Base-by-base conservation (phyloP, 345 rosid genomes). In the Angophora floribunda region DNA sequence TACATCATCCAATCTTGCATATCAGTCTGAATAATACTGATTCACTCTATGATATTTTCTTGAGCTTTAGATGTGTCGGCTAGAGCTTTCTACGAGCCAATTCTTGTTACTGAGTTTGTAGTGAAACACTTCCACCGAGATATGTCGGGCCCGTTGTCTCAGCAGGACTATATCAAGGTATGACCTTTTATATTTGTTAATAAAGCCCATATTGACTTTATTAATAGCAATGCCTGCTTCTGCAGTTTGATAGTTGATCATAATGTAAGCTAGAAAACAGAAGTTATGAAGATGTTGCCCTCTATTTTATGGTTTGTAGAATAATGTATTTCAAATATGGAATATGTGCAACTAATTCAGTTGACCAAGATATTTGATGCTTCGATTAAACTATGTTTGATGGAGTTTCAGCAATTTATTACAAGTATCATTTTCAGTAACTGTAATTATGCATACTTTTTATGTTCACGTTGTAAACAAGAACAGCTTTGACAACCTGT, bases 41-140 rank as follows among this genome's bases (percentile, higher is more conserved):
- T 63, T 51, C 57, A 22, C 51, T 51, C 53, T 7, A 36, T 7
- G 36, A 14, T 13, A 80, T 30, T 21, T 85, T 79, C 85, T 30
- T 1, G n/a, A 61, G 14, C 78, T 89, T 85, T 93, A 97, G 99
- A 96, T 87, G 92, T 96, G 8, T 95, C 98, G 2, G 98, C 99
- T 6, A 91, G 94, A 41, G 88, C 96, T 2, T 96, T 96, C 41
- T 96, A 94, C 84, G 98, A 96, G 89, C 93, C 98, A 1, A 82
- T 97, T 51, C 2, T 36, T 9, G 98, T 94, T 22, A 92, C 93
- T 0, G 97, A 94, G 0, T 96, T 94, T 88, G 63, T 96, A 67
- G 28, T 24, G 2, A 93, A 93, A 89, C 86, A 91, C 89, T 86
- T 94, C 32, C 47, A 89, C 16, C 3, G 92, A 89, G 94, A 93